These are phyloP conservation scores for Zymoseptoria pseudotritici DNA, from an alignment of 2,329 filamentous ascomycete genomes.

Conservation along the genomic window DNA sequence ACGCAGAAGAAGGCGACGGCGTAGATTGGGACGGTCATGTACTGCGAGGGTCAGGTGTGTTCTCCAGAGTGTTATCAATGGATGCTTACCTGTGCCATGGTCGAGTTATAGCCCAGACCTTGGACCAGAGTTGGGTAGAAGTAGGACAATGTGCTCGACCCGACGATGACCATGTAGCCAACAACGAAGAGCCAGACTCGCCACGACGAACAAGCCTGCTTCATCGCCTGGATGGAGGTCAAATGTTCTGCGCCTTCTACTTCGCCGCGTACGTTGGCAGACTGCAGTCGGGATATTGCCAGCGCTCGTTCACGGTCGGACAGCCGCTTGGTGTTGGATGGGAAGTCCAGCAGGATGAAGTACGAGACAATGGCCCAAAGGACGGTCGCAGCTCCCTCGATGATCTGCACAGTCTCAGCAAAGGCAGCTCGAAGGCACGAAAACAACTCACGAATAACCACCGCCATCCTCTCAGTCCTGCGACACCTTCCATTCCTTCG, in stretches of 20 bases:
- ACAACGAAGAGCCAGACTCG: slow-evolving; percentile 43
- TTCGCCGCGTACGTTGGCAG: slow-evolving; percentile 35
- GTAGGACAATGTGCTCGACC: slow-evolving; percentile 46
- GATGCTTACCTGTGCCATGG: not conserved
- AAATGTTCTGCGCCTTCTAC: slow-evolving; percentile 27
- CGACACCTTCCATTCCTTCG: slow-evolving; percentile 29
- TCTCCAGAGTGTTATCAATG: not conserved
- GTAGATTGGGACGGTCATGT: slow-evolving; percentile 39
- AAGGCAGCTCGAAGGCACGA: not conserved
- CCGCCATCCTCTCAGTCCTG: slow-evolving; percentile 34
- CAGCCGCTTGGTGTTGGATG: slow-evolving; percentile 39
- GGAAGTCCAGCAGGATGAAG: slow-evolving; percentile 46
- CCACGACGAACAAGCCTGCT: slow-evolving; percentile 37
- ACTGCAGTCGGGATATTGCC: slow-evolving; percentile 39
- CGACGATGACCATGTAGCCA: slow-evolving; percentile 45
- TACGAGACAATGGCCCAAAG: slow-evolving; percentile 36
- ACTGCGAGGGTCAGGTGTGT: not conserved
- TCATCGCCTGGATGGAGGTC: slow-evolving; percentile 33
- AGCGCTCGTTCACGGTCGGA: slow-evolving; percentile 36
- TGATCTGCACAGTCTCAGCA: slow-evolving; percentile 10
- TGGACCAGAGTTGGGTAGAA: slow-evolving; percentile 49
- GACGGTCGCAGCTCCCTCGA: slow-evolving; percentile 39
- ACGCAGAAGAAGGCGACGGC: slow-evolving; percentile 46
- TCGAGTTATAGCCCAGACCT: slow-evolving; percentile 43
- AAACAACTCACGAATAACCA: slow-evolving; percentile 34